phyloP scores from a whole-genome alignment of 2,329 filamentous ascomycete genomes.

The Chaetothyriales sp. region DNA sequence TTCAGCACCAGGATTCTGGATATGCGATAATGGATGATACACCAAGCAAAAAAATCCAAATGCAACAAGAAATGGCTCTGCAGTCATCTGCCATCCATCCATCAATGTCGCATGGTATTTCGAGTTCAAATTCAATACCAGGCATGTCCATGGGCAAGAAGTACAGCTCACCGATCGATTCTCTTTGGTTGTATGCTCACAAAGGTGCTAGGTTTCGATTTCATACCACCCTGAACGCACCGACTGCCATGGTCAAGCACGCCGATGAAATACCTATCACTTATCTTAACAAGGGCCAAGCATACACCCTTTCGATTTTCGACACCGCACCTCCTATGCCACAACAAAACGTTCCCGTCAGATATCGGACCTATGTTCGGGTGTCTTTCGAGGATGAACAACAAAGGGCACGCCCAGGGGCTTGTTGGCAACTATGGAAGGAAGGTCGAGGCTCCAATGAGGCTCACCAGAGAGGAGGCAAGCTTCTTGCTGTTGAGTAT shows the following conservation, averaged over 20 bases:
- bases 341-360: slow-evolving; percentile 41
- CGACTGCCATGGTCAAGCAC: slow-evolving; percentile 89
- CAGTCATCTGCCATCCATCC: slow-evolving; percentile 9
- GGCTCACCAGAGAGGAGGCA: slow-evolving; percentile 82
- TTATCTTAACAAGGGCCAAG: slow-evolving; percentile 94
- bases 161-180: slow-evolving; percentile 20
- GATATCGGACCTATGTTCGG: slow-evolving; percentile 82
- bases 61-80: slow-evolving; percentile 10
- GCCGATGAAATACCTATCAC: slow-evolving; percentile 88
- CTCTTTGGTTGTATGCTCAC: slow-evolving; percentile 7
- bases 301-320: slow-evolving; percentile 70
- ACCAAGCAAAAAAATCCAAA: slow-evolving; percentile 36
- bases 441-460: slow-evolving; percentile 92
- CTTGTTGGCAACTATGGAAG: slow-evolving; percentile 89
- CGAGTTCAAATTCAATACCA: slow-evolving; percentile 17
- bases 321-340: slow-evolving; percentile 56
- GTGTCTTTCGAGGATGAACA: slow-evolving; percentile 95
- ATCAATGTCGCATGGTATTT: slow-evolving; percentile 22
- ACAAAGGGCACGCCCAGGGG: slow-evolving; percentile 65
- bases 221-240: slow-evolving; percentile 76
- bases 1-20: slow-evolving; percentile 57
- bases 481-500: slow-evolving; percentile 86
- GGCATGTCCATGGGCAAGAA: slow-evolving; percentile 37
- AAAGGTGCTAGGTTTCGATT: slow-evolving; percentile 56
- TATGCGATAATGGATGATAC: slow-evolving; percentile 64